A percentile compares a stretch with the other conserved stretches of the same genome.
Evolutionary conservation across 2,329 filamentous ascomycete species (phyloP).

Genomic region (Capronia americana): DNA sequence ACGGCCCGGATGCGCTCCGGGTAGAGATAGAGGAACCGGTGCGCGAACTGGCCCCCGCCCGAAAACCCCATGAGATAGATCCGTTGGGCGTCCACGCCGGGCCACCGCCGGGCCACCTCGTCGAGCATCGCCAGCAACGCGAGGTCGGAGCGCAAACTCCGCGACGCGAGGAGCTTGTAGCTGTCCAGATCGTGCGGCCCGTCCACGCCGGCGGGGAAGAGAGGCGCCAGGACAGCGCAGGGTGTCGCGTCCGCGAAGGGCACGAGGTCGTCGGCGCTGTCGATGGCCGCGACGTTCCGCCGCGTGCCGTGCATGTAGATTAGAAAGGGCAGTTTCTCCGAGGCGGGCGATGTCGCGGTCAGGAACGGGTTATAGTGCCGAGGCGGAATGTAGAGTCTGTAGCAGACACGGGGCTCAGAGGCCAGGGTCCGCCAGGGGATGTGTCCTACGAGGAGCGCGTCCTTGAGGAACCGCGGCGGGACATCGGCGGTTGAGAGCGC

Average conservation of each 20-base stretch:
- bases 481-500: constrained; percentile 7
- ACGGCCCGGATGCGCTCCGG: constrained; percentile 42
- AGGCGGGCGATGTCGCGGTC: background rate
- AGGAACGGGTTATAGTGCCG: constrained; percentile 15
- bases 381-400: constrained; percentile 14
- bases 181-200: constrained; percentile 43
- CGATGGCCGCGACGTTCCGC: constrained; percentile 34
- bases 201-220: constrained; percentile 45
- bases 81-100: constrained; percentile 41
- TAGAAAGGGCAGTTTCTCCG: constrained; percentile 41
- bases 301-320: constrained; percentile 44
- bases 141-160: constrained; percentile 40
- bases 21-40: constrained; percentile 45
- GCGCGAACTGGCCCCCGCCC: constrained; percentile 45
- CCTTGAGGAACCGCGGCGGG: constrained; percentile 39
- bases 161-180: constrained; percentile 42
- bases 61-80: constrained; percentile 44
- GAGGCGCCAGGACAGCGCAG: constrained; percentile 43
- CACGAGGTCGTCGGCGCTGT: constrained; percentile 20
- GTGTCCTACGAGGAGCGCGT: constrained; percentile 41
- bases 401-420: constrained; percentile 10
- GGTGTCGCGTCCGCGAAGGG: constrained; percentile 40
- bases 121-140: constrained; percentile 43
- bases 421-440: constrained; percentile 24
- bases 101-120: constrained; percentile 43